These are phyloP conservation scores for Apodospora peruviana DNA, from an alignment of 495 filamentous ascomycete genomes.

Conservation along the genomic window DNA sequence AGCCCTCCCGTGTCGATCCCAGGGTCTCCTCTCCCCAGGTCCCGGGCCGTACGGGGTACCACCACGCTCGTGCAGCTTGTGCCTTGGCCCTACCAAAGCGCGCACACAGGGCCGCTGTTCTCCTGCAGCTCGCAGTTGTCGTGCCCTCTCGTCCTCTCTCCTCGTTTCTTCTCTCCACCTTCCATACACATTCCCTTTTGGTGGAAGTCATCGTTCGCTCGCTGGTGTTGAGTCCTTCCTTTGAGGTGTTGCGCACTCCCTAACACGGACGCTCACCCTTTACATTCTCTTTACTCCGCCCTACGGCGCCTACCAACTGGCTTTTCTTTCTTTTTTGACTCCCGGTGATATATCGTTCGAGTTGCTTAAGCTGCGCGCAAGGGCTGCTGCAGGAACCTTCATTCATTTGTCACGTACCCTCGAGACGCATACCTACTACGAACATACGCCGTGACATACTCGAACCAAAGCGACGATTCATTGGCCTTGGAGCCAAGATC, in stretches of 20 bases:
- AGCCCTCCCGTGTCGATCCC: too few relatives aligned
- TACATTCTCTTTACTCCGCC: slow-evolving; percentile 7
- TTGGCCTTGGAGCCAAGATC: too few relatives aligned
- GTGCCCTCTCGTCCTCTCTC: neutral
- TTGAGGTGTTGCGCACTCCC: slow-evolving; percentile 9
- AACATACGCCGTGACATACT: too few relatives aligned
- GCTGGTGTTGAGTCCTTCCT: slow-evolving; percentile 12
- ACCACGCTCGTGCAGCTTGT: neutral
- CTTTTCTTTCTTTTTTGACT: slow-evolving; percentile 6
- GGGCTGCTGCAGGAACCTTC: neutral
- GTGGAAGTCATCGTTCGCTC: slow-evolving; percentile 1
- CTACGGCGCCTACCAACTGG: too few relatives aligned
- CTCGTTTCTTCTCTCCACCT: neutral
- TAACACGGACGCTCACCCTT: slow-evolving; percentile 12
- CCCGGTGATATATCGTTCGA: neutral
- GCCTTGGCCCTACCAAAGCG: neutral
- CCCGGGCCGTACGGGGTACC: neutral
- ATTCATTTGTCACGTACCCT: too few relatives aligned
- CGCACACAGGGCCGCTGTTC: neutral
- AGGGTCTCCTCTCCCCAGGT: neutral
- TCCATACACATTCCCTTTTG: slow-evolving; percentile 1
- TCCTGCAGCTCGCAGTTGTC: neutral
- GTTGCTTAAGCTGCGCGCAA: slow-evolving; percentile 1
- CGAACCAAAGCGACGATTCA: too few relatives aligned
- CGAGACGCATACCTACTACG: too few relatives aligned